Conservation (phyloP, 1,284 basidiomycete species). For the Ustilago sp. region DNA sequence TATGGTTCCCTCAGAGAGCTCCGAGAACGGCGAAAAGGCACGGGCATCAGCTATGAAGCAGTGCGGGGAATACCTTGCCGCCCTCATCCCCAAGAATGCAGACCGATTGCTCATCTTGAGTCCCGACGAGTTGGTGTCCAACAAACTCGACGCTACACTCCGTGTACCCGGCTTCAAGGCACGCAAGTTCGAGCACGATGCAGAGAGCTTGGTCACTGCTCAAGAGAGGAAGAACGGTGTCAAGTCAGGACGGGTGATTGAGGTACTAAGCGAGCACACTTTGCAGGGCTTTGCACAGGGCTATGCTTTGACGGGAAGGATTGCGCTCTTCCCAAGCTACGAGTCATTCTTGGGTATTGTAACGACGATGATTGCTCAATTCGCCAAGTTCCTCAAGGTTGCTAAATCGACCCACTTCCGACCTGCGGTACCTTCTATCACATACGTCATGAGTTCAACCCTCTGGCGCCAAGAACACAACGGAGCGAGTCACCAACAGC, state of each 20-base stretch:
- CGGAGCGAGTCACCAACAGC: constrained; percentile 78
- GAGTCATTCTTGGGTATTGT: constrained; percentile 84
- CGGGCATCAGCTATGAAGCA: constrained; percentile 82
- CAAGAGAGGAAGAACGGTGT: constrained; percentile 73
- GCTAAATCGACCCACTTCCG: constrained; percentile 82
- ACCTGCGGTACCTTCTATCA: constrained; percentile 79
- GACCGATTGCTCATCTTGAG: constrained; percentile 85
- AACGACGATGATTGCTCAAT: constrained; percentile 73
- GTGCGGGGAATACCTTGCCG: constrained; percentile 74
- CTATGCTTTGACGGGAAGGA: constrained; percentile 81
- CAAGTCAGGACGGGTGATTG: constrained; percentile 80
- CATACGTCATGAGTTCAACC: constrained; percentile 86
- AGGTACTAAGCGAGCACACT: constrained; percentile 88
- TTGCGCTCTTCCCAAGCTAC: constrained; percentile 86
- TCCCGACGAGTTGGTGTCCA: constrained; percentile 89
- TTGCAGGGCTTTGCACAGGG: constrained; percentile 88
- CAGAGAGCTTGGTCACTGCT: constrained; percentile 71
- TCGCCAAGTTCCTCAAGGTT: constrained; percentile 82
- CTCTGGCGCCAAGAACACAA: constrained; percentile 78
- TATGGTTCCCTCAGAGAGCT: constrained; percentile 78
- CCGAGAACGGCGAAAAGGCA: constrained; percentile 72
- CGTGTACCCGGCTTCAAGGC: constrained; percentile 69
- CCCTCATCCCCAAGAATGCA: constrained; percentile 75
- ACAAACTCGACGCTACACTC: constrained; percentile 85
- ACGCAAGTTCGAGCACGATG: constrained; percentile 86